A percentile compares a stretch with the other conserved stretches of the same genome.
phyloP scores from a whole-genome alignment of 2,329 filamentous ascomycete genomes.

The Calonectria fujianensis region DNA sequence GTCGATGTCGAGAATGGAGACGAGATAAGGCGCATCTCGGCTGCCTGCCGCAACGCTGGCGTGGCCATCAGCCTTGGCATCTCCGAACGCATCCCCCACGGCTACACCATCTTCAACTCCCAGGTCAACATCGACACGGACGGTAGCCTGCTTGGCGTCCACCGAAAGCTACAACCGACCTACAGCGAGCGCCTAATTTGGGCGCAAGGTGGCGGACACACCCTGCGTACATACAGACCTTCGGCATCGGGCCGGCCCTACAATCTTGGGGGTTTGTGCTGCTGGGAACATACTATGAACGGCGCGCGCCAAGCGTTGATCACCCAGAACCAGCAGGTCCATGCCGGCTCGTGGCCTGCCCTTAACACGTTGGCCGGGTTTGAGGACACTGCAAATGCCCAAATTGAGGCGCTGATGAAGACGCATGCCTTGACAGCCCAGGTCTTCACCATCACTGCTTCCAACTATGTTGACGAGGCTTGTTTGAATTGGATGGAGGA shows the following conservation, averaged over 20 bases:
- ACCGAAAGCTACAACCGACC: slow-evolving; percentile 19
- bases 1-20: slow-evolving; percentile 12
- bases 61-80: slow-evolving; percentile 14
- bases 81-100: slow-evolving; percentile 10
- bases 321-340: slow-evolving; percentile 5
- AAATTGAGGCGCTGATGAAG: slow-evolving; percentile 14
- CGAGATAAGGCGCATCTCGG: slow-evolving; percentile 11
- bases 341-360: slow-evolving; percentile 4
- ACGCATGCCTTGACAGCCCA: slow-evolving; percentile 9
- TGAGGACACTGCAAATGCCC: slow-evolving; percentile 1
- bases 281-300: slow-evolving; percentile 21
- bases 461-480: slow-evolving; percentile 5
- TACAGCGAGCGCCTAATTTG: slow-evolving; percentile 10
- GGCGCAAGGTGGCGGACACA: slow-evolving; percentile 9
- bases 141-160: slow-evolving; percentile 4
- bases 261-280: slow-evolving; percentile 16
- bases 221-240: neutral
- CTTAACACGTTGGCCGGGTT: neutral
- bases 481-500: slow-evolving; percentile 8
- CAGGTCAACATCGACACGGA: slow-evolving; percentile 21
- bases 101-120: slow-evolving; percentile 10
- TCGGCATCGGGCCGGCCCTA: slow-evolving; percentile 2
- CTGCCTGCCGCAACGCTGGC: slow-evolving; percentile 3
- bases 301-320: slow-evolving; percentile 7
- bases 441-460: neutral